Base-by-base conservation (phyloP, 2,329 filamentous ascomycete genomes). In the Ophiostoma ulmi region DNA sequence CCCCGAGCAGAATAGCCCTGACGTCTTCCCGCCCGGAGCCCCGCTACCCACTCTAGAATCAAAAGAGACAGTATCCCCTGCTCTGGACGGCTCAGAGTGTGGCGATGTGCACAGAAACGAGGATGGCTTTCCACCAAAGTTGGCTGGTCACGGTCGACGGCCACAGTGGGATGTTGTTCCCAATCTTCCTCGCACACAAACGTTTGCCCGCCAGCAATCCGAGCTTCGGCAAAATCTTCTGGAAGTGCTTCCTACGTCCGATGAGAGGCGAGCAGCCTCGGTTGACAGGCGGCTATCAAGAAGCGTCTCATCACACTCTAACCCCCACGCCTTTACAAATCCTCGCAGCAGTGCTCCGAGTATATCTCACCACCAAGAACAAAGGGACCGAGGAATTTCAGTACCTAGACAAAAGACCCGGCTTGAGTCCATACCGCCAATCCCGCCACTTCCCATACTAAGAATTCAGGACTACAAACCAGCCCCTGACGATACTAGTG, bases 141-240 rank as follows among this genome's bases (percentile, higher is more conserved):
- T 68, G 5, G 14, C 14, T 5, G 64, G 70, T 26, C 69, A 35
- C 41, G 79, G 81, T 31, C 80, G 81, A 70, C 82, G 83, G 72
- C 78, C 80, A 72, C 82, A 82, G 39, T 80, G 87, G 74, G 88
- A 85, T 76, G 91, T 93, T n/a, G 88, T 94, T 20, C 90, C 93
- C 22, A 90, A 90, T 20, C 81, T 97, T 52, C 92, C 93, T 55
- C 87, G 92, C 67, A 83, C 89, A 5, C 87, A 90, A 75, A 96
- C 92, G 0, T 93, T 96, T 80, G 91, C 89, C 79, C 87, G 93
- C 75, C 92, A 94, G 78, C 87, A 91, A 77, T 94, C 92, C 38
- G 94, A 97, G 80, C 86, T 87, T 73, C 86, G 93, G 75, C 88
- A 91, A 75, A 90, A 88, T 76, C 83, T 97, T 70, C 83, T 90